These are phyloP conservation scores for Fusarium fracticaudum DNA, from an alignment of 2,329 filamentous ascomycete genomes.

Conservation along the genomic window DNA sequence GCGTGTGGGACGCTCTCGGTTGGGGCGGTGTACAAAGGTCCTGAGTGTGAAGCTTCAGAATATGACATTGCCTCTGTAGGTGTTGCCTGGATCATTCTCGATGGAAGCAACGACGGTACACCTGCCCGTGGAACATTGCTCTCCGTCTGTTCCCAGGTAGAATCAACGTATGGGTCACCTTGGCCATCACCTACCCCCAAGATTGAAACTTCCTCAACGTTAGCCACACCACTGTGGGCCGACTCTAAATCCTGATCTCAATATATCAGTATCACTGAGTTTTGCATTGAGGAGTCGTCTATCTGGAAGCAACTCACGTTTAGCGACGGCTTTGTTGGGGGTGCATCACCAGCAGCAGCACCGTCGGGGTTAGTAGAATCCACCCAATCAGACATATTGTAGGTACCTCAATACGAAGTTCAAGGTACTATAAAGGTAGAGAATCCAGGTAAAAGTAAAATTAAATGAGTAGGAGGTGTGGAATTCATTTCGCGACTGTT, in stretches of 20 bases:
- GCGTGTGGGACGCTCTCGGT: not conserved
- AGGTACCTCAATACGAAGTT: fast-evolving
- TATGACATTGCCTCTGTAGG: not conserved
- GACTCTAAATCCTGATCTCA: not conserved
- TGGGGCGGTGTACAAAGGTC: not conserved
- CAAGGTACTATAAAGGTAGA: fast-evolving
- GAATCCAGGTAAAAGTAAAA: fast-evolving
- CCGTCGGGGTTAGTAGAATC: not conserved
- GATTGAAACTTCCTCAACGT: too few relatives aligned
- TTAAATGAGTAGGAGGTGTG: fast-evolving
- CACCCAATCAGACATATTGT: not conserved
- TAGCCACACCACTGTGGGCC: too few relatives aligned
- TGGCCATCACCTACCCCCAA: too few relatives aligned
- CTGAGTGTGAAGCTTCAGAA: not conserved
- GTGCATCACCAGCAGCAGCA: too few relatives aligned
- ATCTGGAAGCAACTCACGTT: not conserved
- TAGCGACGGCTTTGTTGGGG: not conserved
- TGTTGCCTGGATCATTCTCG: fast-evolving
- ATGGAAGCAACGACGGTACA: fast-evolving
- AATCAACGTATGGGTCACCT: too few relatives aligned
- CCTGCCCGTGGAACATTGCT: fast-evolving
- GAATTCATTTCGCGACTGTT: too few relatives aligned
- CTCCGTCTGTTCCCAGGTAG: fast-evolving
- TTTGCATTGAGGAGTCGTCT: too few relatives aligned
- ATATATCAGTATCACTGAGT: fast-evolving